These are phyloP conservation scores for Yamadazyma mexicana DNA, from an alignment of 1,139 yeast species.

Conservation along the genomic window DNA sequence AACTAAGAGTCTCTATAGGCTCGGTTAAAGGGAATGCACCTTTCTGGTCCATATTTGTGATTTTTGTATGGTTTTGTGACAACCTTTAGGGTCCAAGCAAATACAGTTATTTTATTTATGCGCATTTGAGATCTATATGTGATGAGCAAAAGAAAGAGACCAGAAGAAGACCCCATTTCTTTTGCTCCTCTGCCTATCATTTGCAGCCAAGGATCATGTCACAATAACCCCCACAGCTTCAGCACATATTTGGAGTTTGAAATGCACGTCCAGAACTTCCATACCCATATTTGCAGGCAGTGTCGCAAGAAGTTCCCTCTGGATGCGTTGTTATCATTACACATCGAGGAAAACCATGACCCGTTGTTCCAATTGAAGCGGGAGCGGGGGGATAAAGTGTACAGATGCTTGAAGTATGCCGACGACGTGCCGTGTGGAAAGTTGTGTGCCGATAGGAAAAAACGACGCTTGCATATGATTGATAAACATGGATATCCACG, in stretches of 20 bases:
- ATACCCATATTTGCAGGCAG: slow-evolving; percentile 34
- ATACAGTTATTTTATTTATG: too few species aligned
- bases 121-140: too few species aligned
- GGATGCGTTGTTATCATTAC: slow-evolving; percentile 39
- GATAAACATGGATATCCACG: slow-evolving; percentile 51
- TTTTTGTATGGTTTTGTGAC: too few species aligned
- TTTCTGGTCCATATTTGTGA: too few species aligned
- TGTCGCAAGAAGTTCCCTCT: slow-evolving; percentile 47
- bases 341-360: slow-evolving; percentile 54
- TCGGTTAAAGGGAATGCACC: too few species aligned
- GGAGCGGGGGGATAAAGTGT: slow-evolving; percentile 41
- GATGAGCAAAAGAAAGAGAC: slow-evolving; percentile 16
- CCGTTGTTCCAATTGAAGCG: slow-evolving; percentile 39
- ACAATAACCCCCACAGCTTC: slow-evolving; percentile 14
- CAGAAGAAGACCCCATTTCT: slow-evolving; percentile 6
- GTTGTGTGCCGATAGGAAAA: slow-evolving; percentile 27
- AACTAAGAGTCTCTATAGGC: too few species aligned
- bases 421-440: slow-evolving; percentile 30
- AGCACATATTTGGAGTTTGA: slow-evolving; percentile 25
- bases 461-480: slow-evolving; percentile 48
- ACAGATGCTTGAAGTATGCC: slow-evolving; percentile 36
- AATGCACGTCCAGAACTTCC: slow-evolving; percentile 25
- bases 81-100: slow-evolving; percentile 34
- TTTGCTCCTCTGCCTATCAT: background rate
- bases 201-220: slow-evolving; percentile 1